Evolutionary conservation across 306 rosid species (phyloP), one percentile per base, ranked within the genome.

Genomic region (peach (Prunus persica)): DNA sequence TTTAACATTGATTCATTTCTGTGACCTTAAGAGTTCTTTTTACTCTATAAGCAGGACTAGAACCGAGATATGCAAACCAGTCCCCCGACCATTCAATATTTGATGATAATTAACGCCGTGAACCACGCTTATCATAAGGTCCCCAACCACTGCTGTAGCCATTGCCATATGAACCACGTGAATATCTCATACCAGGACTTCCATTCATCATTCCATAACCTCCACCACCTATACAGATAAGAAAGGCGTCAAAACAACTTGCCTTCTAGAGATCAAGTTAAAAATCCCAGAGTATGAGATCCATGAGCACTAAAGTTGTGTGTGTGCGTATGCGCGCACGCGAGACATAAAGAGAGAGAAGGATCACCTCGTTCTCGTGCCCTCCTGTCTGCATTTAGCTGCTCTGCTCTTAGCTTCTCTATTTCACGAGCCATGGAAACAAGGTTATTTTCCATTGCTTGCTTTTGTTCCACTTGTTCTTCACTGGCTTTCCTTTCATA

Each of bases 351-450:
- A 67, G 82, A 76, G 41, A 69, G 49, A 38, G 52, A 72, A 76
- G 74, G 76, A 63, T 71, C 67, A 86, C 89, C 89, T 69, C 45
- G 63, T 49, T 79, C 85, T 25, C 73, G 63, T 22, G 68, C 62
- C 65, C 76, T 83, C 67, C 80, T 63, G 65, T 79, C 84, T 49
- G 64, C 50, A 71, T 69, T 86, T 49, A 70, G 75, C 76, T 64
- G 78, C 73, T 87, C 82, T 46, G 84, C 78, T 14, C 87, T 76
- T 43, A 82, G 73, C 71, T 72, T 74, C 76, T 85, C 91, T 57
- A 85, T 69, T 80, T 85, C 89, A 64, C 82, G 83, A 73, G 87
- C 91, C 87, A 87, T 85, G 24, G 85, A 85, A 75, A 82, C 54
- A 10, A 85, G 84, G 64, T 82, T 85, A 49, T 72, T 80, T 83